Base-by-base conservation (phyloP, 805 yeast species). In the Pichia exigua region DNA sequence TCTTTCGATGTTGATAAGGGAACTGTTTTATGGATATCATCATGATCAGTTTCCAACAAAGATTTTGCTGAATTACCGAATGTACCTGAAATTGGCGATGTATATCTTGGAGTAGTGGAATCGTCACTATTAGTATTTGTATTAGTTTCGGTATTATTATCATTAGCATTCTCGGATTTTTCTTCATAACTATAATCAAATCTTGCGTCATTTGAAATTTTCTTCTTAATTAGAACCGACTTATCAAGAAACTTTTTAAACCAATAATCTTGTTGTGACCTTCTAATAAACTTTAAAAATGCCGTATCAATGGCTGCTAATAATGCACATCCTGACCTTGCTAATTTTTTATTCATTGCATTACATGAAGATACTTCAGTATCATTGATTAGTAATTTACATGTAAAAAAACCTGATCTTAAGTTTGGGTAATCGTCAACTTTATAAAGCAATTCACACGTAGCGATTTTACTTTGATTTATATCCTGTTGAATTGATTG, bases 331-430 rank as follows among this genome's bases (percentile, higher is more conserved):
- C 45, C 54, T 20, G 50, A 46, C 42, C 42, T 51, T 10, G 57
- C 57, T 11, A 47, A 27, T 42, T 54, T 54, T 45, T 54, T 54
- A 39, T 48, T 52, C 44, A 47, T 42, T 22, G 54, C 51, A 21
- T 18, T 30, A 6, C 42, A 39, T 13, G 27, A 18, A 11, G 46
- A 22, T 15, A 42, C 6, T 18, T 41, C 46, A 7, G 12, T 24
- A 4, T 35, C 49, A 15, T 44, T 43, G 17, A 54, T 26, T 10
- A n/a, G 11, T 15, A 52, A 27, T 3, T 3, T 28, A 28, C 57
- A 52, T 7, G 17, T 13, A 27, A 52, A 54, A 27, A 46, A 44
- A 18, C 41, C 43, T 6, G 48, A 27, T 27, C 35, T 35, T 7
- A 40, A 43, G 10, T 39, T 30, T 4, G 47, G 47, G n/a, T 46